Evolutionary conservation across 768 basidiomycete genomes (phyloP), one percentile per base, ranked within the genome.

Genomic region (Thelephora ganbajun): DNA sequence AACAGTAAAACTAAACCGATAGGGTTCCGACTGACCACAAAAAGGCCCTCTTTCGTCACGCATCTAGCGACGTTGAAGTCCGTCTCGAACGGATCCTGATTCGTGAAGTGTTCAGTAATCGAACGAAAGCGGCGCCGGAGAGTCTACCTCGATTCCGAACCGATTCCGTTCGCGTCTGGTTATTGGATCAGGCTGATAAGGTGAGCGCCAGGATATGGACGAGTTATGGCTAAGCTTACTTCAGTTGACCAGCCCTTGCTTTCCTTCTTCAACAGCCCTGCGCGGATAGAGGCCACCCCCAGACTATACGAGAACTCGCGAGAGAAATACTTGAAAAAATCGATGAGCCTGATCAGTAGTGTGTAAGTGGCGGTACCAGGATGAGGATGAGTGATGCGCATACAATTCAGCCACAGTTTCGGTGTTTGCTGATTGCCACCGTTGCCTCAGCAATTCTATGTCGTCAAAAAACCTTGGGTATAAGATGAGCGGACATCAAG

Each of bases 291-390:
- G 46, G 87, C 82, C 45, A 97, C 92, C 44, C 86, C 83, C 50
- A 80, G 83, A 63, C 85, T 88, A 67, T 94, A 99, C 44, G 73
- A 67, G 66, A 97, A 99, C 61, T 93, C 91, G 50, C 90, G 82
- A 44, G 90, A 82, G 67, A 84, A 99, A 63, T 91, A 97, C 56
- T 85, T 84, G 75, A 94, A 99, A 65, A 99, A 97, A 63, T 97
- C 94, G 59, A 96, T 89, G 64, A 99, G 69, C 59, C 92, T 34
- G 20, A 51, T n/a, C 54, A 35, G 47, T 26, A 33, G 43, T 39
- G 58, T 53, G 51, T 49, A 20, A 56, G 41, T 46, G 22, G 39
- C 30, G 37, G 12, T 14, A n/a, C 51, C 46, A 50, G 52, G 26
- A 9, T 30, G 9, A 30, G 9, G 33, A 46, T 6, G 45, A 43